Evolutionary conservation across 2,329 filamentous ascomycete species (phyloP).

Genomic region (Penicillium brevicompactum): DNA sequence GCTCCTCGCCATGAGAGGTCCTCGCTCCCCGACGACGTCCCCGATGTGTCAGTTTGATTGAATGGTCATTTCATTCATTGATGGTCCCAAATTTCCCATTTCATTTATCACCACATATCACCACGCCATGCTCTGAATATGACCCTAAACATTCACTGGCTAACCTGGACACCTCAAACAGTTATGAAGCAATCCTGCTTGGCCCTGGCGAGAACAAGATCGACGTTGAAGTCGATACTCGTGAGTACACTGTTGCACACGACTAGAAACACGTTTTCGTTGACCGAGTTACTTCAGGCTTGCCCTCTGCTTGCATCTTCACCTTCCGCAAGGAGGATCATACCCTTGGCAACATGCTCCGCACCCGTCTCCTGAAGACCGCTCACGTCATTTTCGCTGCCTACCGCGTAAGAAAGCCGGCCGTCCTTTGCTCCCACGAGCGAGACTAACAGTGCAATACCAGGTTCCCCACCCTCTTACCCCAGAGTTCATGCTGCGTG

Average conservation of each 20-base stretch:
- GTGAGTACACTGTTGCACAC: conserved; percentile 56
- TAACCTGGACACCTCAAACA: conserved; percentile 42
- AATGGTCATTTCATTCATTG: neutral
- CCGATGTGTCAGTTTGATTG: conserved; percentile 20
- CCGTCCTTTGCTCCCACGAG: neutral
- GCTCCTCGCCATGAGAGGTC: conserved; percentile 2
- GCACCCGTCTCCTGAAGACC: conserved; percentile 81
- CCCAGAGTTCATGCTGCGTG: conserved; percentile 68
- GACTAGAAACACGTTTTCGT: neutral
- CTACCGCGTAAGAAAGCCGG: conserved; percentile 69
- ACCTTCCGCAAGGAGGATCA: conserved; percentile 96
- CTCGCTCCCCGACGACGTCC: conserved; percentile 13
- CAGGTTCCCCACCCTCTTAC: conserved; percentile 50
- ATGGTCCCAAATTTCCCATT: neutral
- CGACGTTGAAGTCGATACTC: conserved; percentile 82
- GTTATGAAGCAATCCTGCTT: conserved; percentile 92
- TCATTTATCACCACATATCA: neutral
- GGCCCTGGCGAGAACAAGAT: conserved; percentile 90
- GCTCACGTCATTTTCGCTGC: conserved; percentile 85
- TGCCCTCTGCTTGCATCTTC: conserved; percentile 94
- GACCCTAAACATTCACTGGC: neutral
- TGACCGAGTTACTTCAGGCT: conserved; percentile 58
- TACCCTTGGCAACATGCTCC: conserved; percentile 87
- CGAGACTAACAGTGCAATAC: conserved; percentile 1
- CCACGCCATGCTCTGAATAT: neutral